Base-by-base conservation (phyloP, 2,329 filamentous ascomycete species). In the Stromatinia cepivora region DNA sequence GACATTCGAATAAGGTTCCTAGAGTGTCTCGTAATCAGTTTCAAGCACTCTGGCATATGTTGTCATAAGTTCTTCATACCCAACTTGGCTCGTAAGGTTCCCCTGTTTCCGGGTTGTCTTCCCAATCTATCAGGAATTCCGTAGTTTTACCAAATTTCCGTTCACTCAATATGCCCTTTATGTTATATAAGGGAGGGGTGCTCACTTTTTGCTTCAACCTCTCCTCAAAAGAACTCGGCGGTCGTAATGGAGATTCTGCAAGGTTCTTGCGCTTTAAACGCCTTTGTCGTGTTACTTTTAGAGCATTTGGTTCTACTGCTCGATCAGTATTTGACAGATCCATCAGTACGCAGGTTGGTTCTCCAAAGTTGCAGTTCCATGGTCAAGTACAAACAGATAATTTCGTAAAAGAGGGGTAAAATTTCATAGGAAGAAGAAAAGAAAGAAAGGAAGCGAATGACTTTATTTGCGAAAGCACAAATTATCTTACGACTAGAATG, bases 111-210 rank as follows among this genome's bases (percentile, higher is more conserved):
- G 81, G 78, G 74, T 88, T 79, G 70, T 84, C 82, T 61, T 81
- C 82, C 87, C 87, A 89, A 74, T 87, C 83, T 66, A 89, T 82
- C 4, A 81, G 75, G 72, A 88, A 90, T n/a, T 80, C 71, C 15
- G 75, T 75, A 34, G 74, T 31, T 45, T 70, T 71, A 10, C 72
- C 62, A 46, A 31, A 34, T 46, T 46, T 70, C 50, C 70, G 70
- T 67, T 75, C 72, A 11, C 54, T 65, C 5, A 72, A 57, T 56
- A 75, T 74, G 28, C 62, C 67, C 25, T 69, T 72, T 50, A 74
- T 58, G 8, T 39, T 20, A 42, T 63, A 68, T 22, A 46, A 63
- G 2, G 31, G 10, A 36, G 39, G 22, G 7, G 57, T 15, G n/a
- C 3, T 15, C 13, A 64, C 20, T 46, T 25, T 54, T 5, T 39